Evolutionary conservation across 306 rosid species (phyloP).

Genomic region (Albizia julibrissin): DNA sequence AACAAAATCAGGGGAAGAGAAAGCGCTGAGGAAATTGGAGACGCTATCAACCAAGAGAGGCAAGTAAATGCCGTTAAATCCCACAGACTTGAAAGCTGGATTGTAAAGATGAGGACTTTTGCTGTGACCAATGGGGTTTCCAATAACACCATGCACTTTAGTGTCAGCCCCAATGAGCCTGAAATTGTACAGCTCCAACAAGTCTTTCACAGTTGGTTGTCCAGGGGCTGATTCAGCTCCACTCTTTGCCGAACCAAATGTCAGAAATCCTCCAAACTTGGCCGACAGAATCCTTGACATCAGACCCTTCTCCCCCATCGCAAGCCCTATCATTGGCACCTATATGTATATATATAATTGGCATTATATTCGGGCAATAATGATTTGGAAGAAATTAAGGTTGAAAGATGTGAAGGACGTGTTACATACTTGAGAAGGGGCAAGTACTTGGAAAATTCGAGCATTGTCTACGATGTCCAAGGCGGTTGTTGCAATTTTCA

Average conservation of each 20-base stretch:
- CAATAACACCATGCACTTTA: constrained; percentile 69
- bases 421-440: constrained; percentile 58
- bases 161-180: constrained; percentile 59
- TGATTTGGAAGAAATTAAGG: neutral
- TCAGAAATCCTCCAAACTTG: constrained; percentile 68
- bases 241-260: constrained; percentile 58
- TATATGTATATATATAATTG: constrained; percentile 12
- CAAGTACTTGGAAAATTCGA: constrained; percentile 54
- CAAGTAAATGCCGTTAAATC: constrained; percentile 68
- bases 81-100: constrained; percentile 56
- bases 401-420: neutral
- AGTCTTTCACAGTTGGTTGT: constrained; percentile 61
- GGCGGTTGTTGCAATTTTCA: constrained; percentile 71
- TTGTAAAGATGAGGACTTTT: constrained; percentile 69
- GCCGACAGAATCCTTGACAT: constrained; percentile 61
- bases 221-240: constrained; percentile 60
- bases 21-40: constrained; percentile 50
- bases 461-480: constrained; percentile 66
- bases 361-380: neutral
- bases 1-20: constrained; percentile 62
- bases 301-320: constrained; percentile 71
- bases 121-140: constrained; percentile 71
- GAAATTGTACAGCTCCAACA: constrained; percentile 67
- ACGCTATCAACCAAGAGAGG: constrained; percentile 66
- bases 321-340: constrained; percentile 73